Conservation (phyloP, 1,139 yeast genomes). For the Pichia sp. region DNA sequence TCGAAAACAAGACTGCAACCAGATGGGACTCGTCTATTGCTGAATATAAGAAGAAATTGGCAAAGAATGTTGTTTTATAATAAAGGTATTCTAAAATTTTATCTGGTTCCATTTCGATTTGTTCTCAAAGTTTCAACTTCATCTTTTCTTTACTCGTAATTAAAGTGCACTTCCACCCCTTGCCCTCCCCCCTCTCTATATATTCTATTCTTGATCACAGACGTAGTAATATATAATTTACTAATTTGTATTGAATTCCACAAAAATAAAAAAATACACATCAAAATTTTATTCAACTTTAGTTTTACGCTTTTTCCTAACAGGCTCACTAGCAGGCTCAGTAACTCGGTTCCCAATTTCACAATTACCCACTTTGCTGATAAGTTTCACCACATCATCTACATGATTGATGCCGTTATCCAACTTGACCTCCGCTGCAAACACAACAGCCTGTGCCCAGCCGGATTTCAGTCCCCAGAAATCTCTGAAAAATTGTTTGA, state of each 20-base stretch:
- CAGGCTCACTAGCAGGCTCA: no score
- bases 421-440: slow-evolving; percentile 77
- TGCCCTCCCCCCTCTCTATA: neutral
- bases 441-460: slow-evolving; percentile 94
- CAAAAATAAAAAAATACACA: neutral
- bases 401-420: slow-evolving; percentile 37
- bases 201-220: neutral
- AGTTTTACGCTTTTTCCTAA: slow-evolving; percentile 1
- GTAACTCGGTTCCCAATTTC: slow-evolving; percentile 11
- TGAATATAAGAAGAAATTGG: slow-evolving; percentile 90
- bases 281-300: neutral
- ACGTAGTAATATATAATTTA: neutral
- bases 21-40: slow-evolving; percentile 93
- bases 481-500: slow-evolving; percentile 46
- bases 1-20: slow-evolving; percentile 90
- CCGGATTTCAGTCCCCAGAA: slow-evolving; percentile 93
- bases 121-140: neutral
- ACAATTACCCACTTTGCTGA: neutral
- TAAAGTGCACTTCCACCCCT: no score
- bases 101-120: neutral
- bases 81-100: neutral
- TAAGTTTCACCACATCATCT: slow-evolving; percentile 21
- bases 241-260: neutral
- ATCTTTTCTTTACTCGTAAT: neutral
- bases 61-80: slow-evolving; percentile 75